These are phyloP conservation scores for Rickenella mellea DNA, from an alignment of 768 basidiomycete genomes.

Conservation along the genomic window DNA sequence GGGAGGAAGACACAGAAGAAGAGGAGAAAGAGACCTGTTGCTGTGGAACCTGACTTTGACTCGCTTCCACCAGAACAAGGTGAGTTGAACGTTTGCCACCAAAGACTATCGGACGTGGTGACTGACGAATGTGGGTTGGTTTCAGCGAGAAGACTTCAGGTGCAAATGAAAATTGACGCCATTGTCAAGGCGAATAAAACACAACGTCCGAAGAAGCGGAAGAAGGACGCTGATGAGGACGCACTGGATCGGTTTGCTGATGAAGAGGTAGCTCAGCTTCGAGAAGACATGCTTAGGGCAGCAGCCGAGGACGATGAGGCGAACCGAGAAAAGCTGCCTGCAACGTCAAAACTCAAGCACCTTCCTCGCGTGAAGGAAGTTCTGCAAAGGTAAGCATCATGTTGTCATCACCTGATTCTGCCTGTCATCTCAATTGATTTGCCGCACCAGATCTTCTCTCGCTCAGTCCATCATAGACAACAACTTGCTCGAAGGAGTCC, in stretches of 20 bases:
- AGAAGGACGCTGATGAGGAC: slow-evolving; percentile 76
- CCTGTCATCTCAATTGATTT: slow-evolving; percentile 7
- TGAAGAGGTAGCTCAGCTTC: slow-evolving; percentile 82
- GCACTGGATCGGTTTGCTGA: slow-evolving; percentile 82
- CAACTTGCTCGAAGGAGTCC: slow-evolving; percentile 84
- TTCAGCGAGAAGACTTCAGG: slow-evolving; percentile 62
- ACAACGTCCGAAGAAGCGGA: slow-evolving; percentile 44
- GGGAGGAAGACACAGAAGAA: slow-evolving; percentile 42
- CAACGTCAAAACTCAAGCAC: slow-evolving; percentile 72
- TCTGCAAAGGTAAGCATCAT: slow-evolving; percentile 70
- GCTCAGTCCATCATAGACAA: slow-evolving; percentile 93
- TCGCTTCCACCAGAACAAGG: slow-evolving; percentile 75
- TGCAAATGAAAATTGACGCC: slow-evolving; percentile 81
- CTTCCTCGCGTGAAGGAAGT: slow-evolving; percentile 88
- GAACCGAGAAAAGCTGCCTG: slow-evolving; percentile 74
- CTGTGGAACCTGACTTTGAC: slow-evolving; percentile 57
- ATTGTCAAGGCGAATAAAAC: slow-evolving; percentile 77
- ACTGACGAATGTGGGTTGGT: slow-evolving; percentile 4
- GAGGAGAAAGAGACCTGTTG: slow-evolving; percentile 35
- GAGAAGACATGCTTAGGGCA: slow-evolving; percentile 79
- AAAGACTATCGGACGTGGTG: not conserved
- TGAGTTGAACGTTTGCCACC: slow-evolving; percentile 26
- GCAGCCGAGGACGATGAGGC: slow-evolving; percentile 77
- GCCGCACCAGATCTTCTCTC: slow-evolving; percentile 54
- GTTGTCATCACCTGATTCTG: not conserved